Percentiles rank a stretch among this genome's conserved stretches.
These are phyloP conservation scores for Osmozyma mogii DNA, from an alignment of 805 yeast species.

Conservation along the genomic window DNA sequence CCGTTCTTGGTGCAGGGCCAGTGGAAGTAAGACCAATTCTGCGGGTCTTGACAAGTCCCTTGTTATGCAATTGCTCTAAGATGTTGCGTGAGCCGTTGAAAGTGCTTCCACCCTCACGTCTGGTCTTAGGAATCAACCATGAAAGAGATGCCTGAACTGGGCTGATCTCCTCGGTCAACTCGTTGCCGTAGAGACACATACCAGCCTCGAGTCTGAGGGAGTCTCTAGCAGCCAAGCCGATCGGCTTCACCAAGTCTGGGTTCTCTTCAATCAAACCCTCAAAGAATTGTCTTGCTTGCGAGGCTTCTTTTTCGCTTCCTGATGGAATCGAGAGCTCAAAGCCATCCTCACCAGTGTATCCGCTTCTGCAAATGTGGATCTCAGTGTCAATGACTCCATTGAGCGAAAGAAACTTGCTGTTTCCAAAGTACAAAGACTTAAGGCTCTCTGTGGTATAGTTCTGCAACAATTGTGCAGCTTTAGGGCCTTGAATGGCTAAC, in stretches of 20 bases:
- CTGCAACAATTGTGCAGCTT: constrained; percentile 60
- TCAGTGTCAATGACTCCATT: constrained; percentile 34
- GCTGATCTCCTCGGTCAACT: constrained; percentile 66
- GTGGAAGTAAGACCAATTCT: constrained; percentile 70
- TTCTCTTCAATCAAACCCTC: constrained; percentile 44
- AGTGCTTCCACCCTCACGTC: constrained; percentile 42
- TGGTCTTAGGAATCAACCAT: constrained; percentile 81
- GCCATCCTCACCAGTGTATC: constrained; percentile 98
- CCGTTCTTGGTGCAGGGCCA: constrained; percentile 93
- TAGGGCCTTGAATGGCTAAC: constrained; percentile 91
- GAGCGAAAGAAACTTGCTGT: constrained; percentile 42
- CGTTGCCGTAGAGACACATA: constrained; percentile 95
- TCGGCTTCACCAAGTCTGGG: constrained; percentile 62
- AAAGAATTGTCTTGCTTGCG: constrained; percentile 52
- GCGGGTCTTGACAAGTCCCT: constrained; percentile 41
- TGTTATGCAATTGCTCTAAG: constrained; percentile 61
- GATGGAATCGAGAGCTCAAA: constrained; percentile 80
- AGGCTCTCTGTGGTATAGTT: constrained; percentile 56
- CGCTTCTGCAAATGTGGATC: constrained; percentile 85
- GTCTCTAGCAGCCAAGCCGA: constrained; percentile 98
- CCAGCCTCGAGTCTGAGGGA: constrained; percentile 95
- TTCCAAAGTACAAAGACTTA: constrained; percentile 64
- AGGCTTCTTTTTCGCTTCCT: constrained; percentile 27
- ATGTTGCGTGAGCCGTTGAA: constrained; percentile 78
- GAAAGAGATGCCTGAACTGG: constrained; percentile 86